Base-by-base conservation (phyloP, 2,329 filamentous ascomycete species). In the Fusarium continuum region DNA sequence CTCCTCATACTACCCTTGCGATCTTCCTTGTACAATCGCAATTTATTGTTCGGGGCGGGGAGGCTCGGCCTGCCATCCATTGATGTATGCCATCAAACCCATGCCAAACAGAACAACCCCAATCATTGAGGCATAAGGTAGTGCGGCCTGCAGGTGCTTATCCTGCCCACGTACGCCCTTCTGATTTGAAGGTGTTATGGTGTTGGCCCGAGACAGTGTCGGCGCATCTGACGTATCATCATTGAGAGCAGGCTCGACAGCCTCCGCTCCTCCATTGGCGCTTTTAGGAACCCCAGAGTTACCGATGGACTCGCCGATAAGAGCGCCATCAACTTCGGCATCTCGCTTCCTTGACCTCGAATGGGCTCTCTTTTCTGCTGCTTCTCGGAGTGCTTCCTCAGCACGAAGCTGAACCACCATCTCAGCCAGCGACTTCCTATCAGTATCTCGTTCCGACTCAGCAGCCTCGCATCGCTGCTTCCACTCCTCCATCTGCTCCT, bases 381-480 rank as follows among this genome's bases (percentile, higher is more conserved):
- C 79, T 26, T 76, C 77, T 65, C 77, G 79, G 62, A 73, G 78
- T 25, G 80, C 82, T 65, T 85, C 85, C 67, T 88, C 87, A 67
- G 93, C 83, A 48, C 93, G 87, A 52, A 97, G 90, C 65, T 90
- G 89, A 68, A 91, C 83, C 11, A 97, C 88, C 92, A 98, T 95
- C 73, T 97, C 91, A 2, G 91, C 89, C 38, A 99, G 78, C 2
- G 89, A 90, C 74, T 90, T 89, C 50, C 90, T 88, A 49, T 88
- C 87, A 35, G 86, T 82, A 50, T 89, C 87, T 39, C 89, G 86
- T 69, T 97, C 93, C 8, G 85, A 80, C 74, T 98, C 94, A 4
- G 93, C 93, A 55, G 81, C 84, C 74, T 97, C 91, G 8, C 93
- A 93, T 25, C 92, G 88, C 52, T 85, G 80, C 70, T 89, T 89